These are phyloP conservation scores for Penicillium decumbens DNA, from an alignment of 2,329 filamentous ascomycete genomes.

Conservation along the genomic window DNA sequence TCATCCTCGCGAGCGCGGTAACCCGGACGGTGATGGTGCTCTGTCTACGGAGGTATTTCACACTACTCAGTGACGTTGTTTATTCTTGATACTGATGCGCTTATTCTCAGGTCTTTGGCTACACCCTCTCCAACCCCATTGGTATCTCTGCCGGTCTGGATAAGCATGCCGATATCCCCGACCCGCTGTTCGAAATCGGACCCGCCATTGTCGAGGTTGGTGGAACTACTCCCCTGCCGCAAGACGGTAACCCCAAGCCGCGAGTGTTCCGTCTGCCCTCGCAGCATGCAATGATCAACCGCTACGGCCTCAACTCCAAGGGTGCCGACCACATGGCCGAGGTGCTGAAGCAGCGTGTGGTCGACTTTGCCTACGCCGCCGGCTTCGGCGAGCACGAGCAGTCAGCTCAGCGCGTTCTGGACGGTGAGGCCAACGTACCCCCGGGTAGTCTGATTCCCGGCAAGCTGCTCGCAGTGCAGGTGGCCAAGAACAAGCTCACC, in stretches of 20 bases:
- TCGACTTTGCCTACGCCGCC: constrained; percentile 66
- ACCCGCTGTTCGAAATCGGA: constrained; percentile 77
- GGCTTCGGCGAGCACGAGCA: constrained; percentile 61
- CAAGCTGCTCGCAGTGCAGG: constrained; percentile 78
- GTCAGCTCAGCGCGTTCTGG: constrained; percentile 66
- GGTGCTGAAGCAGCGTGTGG: constrained; percentile 69
- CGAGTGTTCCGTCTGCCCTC: constrained; percentile 81
- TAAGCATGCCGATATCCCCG: constrained; percentile 86
- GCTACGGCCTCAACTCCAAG: constrained; percentile 89
- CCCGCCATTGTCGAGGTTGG: constrained; percentile 87
- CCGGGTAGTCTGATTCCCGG: constrained; percentile 75
- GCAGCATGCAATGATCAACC: constrained; percentile 85
- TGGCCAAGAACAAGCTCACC: constrained; percentile 95
- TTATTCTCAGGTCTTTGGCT: constrained; percentile 62
- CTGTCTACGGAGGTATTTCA: constrained; percentile 48
- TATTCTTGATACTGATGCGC: constrained; percentile 1
- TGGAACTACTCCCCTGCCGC: constrained; percentile 80
- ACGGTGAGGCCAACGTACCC: constrained; percentile 71
- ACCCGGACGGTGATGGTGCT: constrained; percentile 51
- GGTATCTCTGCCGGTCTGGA: constrained; percentile 94
- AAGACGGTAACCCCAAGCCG: constrained; percentile 80
- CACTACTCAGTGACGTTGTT: background rate
- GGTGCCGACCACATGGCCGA: constrained; percentile 84
- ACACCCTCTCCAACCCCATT: constrained; percentile 75
- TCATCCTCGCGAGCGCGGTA: constrained; percentile 76